phyloP scores from a whole-genome alignment of 371 early-diverging fungal genomes.

The Nematocida ausubeli region DNA sequence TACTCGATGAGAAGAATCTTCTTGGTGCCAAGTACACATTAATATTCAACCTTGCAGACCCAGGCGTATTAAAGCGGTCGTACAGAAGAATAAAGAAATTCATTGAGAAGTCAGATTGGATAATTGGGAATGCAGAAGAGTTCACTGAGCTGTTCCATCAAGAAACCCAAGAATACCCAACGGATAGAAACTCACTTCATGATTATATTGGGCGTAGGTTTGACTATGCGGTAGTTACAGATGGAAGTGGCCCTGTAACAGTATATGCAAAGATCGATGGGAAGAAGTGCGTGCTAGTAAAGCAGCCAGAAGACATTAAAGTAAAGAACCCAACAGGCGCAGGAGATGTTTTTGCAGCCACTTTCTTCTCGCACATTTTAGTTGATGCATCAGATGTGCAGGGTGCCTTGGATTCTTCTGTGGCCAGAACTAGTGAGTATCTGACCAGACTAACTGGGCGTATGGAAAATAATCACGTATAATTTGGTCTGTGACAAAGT shows the following conservation, averaged over 20 bases:
- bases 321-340: slow-evolving; percentile 41
- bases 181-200: not conserved
- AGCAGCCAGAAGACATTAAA: slow-evolving; percentile 13
- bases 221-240: slow-evolving; percentile 26
- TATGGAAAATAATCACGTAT: too few species aligned
- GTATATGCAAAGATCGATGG: not conserved
- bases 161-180: not conserved
- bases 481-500: too few species aligned
- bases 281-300: not conserved
- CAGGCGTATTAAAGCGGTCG: slow-evolving; percentile 32
- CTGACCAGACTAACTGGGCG: not conserved
- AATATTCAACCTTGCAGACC: slow-evolving; percentile 43
- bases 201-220: not conserved
- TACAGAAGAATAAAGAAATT: slow-evolving; percentile 8
- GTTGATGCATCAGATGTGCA: not conserved
- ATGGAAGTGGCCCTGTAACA: not conserved
- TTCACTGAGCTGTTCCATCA: not conserved
- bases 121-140: slow-evolving; percentile 46
- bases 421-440: not conserved
- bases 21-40: not conserved
- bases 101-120: slow-evolving; percentile 32
- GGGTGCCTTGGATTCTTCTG: not conserved
- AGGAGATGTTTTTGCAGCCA: slow-evolving; percentile 49
- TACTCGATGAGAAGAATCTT: not conserved
- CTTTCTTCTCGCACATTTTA: slow-evolving; percentile 22